A percentile compares a stretch with the other conserved stretches of the same genome.
Conservation (phyloP, 768 basidiomycete species). For the Phaffia tasmanica region DNA sequence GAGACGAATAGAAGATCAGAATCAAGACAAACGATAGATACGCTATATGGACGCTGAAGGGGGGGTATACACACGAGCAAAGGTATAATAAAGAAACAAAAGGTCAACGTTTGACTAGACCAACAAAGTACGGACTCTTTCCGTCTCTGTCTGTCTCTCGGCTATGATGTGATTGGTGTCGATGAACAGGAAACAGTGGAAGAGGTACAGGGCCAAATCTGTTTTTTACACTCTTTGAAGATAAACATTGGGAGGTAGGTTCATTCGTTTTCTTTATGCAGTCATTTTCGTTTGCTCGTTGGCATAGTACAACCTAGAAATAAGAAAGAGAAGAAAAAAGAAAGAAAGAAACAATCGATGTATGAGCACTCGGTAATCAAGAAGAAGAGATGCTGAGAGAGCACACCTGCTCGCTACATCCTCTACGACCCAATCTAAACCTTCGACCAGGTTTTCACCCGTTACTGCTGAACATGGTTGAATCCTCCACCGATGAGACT, state of each 20-base stretch:
- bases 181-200: neutral
- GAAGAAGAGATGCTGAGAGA: neutral
- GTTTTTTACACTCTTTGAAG: too few relatives aligned
- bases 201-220: neutral
- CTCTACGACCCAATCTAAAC: constrained; percentile 82
- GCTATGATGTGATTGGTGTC: neutral
- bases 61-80: too few relatives aligned
- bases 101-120: too few relatives aligned
- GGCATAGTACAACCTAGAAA: neutral
- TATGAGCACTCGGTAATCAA: neutral
- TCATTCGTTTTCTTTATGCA: neutral
- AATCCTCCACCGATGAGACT: constrained; percentile 80
- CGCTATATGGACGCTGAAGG: too few relatives aligned
- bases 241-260: too few relatives aligned
- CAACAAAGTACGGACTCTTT: too few relatives aligned
- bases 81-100: too few relatives aligned
- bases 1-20: too few relatives aligned
- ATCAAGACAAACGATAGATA: too few relatives aligned
- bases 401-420: constrained; percentile 55
- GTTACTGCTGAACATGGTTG: constrained; percentile 86
- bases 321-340: neutral
- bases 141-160: too few relatives aligned
- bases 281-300: neutral
- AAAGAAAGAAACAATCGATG: constrained; percentile 4
- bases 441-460: constrained; percentile 68